These are phyloP conservation scores for Xylaria multiplex DNA, from an alignment of 2,329 filamentous ascomycete species.

Conservation along the genomic window DNA sequence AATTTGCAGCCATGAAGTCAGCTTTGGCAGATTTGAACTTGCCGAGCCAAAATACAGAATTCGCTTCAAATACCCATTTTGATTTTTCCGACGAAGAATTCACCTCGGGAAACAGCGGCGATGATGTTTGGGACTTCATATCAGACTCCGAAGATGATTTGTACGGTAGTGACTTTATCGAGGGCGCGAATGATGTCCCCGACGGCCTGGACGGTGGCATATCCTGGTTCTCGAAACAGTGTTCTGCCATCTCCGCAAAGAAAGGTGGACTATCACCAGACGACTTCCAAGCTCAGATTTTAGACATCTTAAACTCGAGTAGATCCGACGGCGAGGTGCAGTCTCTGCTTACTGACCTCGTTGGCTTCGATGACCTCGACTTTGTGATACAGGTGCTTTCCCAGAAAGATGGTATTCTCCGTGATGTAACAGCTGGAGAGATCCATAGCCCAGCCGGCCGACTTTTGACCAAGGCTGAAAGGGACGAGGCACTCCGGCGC, in stretches of 20 bases:
- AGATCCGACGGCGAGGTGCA: conserved; percentile 86
- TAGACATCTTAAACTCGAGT: conserved; percentile 76
- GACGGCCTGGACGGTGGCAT: conserved; percentile 59
- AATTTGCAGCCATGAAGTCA: conserved; percentile 85
- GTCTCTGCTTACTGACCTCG: conserved; percentile 84
- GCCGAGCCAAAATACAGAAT: conserved; percentile 55
- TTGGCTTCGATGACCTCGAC: conserved; percentile 94
- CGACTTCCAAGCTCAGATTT: conserved; percentile 81
- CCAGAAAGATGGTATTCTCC: conserved; percentile 75
- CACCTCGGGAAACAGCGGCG: conserved; percentile 69
- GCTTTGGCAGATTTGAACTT: conserved; percentile 78
- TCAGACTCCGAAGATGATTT: conserved; percentile 75
- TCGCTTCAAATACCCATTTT: conserved; percentile 65
- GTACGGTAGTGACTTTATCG: conserved; percentile 72
- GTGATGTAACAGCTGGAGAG: conserved; percentile 53
- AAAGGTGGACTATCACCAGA: conserved; percentile 74
- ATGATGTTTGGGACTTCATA: conserved; percentile 94
- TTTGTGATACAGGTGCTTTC: conserved; percentile 91
- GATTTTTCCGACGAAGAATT: conserved; percentile 71
- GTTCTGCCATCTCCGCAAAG: conserved; percentile 69
- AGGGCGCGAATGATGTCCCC: conserved; percentile 51
- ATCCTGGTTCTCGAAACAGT: conserved; percentile 78
- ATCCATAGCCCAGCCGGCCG: conserved; percentile 55
- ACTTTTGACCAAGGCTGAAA: conserved; percentile 78
- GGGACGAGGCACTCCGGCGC: conserved; percentile 79